Percentiles rank a stretch among this genome's conserved stretches.
These are phyloP conservation scores for Aspergillus panamensis DNA, from an alignment of 495 filamentous ascomycete species.

Conservation along the genomic window DNA sequence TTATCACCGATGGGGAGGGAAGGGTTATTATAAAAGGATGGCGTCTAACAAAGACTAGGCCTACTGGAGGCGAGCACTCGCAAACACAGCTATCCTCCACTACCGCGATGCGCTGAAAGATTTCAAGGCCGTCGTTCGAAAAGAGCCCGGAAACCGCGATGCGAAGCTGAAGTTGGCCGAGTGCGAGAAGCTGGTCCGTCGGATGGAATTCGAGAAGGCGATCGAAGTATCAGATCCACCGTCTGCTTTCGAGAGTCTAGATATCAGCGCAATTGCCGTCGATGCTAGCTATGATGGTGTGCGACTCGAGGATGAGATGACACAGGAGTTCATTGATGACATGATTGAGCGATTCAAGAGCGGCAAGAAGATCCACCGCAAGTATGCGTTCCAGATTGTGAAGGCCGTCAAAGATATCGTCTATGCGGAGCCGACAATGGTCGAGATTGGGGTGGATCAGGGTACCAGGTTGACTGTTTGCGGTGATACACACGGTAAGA, in stretches of 20 bases:
- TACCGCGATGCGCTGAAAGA: constrained; percentile 85
- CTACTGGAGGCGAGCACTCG: constrained; percentile 90
- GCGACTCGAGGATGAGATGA: constrained; percentile 77
- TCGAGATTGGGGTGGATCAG: constrained; percentile 78
- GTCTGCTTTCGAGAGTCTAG: constrained; percentile 84
- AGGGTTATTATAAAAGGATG: constrained; percentile 1
- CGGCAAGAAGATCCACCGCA: constrained; percentile 90
- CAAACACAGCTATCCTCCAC: constrained; percentile 83
- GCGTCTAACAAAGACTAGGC: constrained; percentile 53
- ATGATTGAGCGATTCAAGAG: constrained; percentile 95
- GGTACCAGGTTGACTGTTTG: constrained; percentile 86
- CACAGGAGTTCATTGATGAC: constrained; percentile 91
- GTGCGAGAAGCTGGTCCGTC: constrained; percentile 87
- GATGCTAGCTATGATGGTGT: constrained; percentile 85
- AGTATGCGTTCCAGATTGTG: constrained; percentile 96
- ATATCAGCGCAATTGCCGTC: constrained; percentile 78
- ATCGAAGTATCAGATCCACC: constrained; percentile 92
- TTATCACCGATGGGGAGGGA: constrained; percentile 6
- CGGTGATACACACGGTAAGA: constrained; percentile 89
- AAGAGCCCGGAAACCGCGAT: constrained; percentile 81
- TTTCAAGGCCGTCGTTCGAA: constrained; percentile 86
- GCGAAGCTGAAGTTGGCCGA: constrained; percentile 86
- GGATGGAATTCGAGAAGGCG: constrained; percentile 85
- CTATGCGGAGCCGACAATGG: constrained; percentile 93
- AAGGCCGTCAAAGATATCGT: constrained; percentile 85